Percentiles rank a stretch among this genome's conserved stretches.
phyloP scores from a whole-genome alignment of 2,329 filamentous ascomycete genomes.

The Aulographum hederae region DNA sequence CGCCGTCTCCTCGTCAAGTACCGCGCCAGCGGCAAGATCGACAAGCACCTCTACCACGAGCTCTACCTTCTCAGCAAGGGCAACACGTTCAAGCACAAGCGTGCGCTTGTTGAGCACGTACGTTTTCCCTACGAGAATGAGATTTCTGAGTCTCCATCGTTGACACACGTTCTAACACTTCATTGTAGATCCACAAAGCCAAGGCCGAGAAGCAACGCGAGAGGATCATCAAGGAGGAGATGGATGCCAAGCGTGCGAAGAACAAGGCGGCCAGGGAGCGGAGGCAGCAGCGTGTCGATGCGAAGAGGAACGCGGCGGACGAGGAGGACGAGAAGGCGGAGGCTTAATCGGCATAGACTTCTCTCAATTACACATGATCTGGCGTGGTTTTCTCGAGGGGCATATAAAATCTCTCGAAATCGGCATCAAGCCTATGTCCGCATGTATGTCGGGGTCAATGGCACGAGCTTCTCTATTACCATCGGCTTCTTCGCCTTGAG shows the following conservation, averaged over 20 bases:
- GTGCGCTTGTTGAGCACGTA: constrained; percentile 99
- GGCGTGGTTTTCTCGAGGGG: not conserved
- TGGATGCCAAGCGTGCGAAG: constrained; percentile 99
- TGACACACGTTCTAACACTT: constrained; percentile 25
- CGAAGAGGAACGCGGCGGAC: constrained; percentile 77
- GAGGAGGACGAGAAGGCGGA: constrained; percentile 46
- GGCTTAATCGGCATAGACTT: constrained; percentile 6
- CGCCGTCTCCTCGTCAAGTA: constrained; percentile 99
- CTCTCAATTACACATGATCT: not conserved
- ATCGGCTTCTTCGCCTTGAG: too few relatives aligned
- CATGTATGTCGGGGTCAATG: too few relatives aligned
- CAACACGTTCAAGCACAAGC: constrained; percentile 99
- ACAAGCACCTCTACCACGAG: constrained; percentile 99
- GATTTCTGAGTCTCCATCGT: constrained; percentile 13
- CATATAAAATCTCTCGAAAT: too few relatives aligned
- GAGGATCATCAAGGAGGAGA: constrained; percentile 93
- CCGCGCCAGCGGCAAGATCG: constrained; percentile 98
- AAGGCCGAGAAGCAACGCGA: constrained; percentile 99
- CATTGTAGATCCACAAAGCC: constrained; percentile 99
- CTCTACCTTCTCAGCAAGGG: constrained; percentile 99
- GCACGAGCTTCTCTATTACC: too few relatives aligned
- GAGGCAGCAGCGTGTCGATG: constrained; percentile 77
- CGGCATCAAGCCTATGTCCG: too few relatives aligned
- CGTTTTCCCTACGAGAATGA: constrained; percentile 29
- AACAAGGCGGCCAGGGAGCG: constrained; percentile 99